A percentile compares a stretch with the other conserved stretches of the same genome.
These are phyloP conservation scores for Aquanectria penicillioides DNA, from an alignment of 2,329 filamentous ascomycete species.

Conservation along the genomic window DNA sequence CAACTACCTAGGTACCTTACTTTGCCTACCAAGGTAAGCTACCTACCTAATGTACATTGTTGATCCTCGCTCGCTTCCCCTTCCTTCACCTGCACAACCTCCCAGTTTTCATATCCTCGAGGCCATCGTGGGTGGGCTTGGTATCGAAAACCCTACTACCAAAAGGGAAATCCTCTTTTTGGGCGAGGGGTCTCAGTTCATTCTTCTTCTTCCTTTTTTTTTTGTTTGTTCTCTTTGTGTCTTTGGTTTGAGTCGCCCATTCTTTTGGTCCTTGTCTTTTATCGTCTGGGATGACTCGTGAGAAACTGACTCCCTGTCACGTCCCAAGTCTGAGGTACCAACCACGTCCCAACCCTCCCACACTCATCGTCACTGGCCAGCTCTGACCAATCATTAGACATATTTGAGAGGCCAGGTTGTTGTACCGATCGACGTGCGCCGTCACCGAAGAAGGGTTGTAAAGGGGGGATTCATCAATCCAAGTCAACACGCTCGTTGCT, in stretches of 20 bases:
- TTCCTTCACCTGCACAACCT: neutral
- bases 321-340: conserved; percentile 11
- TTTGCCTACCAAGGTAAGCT: too few relatives aligned
- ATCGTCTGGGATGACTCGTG: neutral
- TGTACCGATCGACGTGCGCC: neutral
- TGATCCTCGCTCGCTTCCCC: neutral
- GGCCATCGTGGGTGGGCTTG: conserved; percentile 1
- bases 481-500: neutral
- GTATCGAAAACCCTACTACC: neutral
- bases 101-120: conserved; percentile 1
- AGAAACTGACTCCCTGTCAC: neutral
- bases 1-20: too few relatives aligned
- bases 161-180: neutral
- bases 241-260: neutral
- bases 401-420: neutral
- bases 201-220: neutral
- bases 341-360: conserved; percentile 2
- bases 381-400: neutral
- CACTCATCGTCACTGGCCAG: neutral
- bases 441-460: neutral
- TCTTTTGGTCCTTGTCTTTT: conserved; percentile 1
- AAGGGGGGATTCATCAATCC: neutral
- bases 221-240: neutral
- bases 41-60: too few relatives aligned
- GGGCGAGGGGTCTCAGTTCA: neutral